phyloP scores from a whole-genome alignment of 2,329 filamentous ascomycete genomes.

The Colletotrichum lini region DNA sequence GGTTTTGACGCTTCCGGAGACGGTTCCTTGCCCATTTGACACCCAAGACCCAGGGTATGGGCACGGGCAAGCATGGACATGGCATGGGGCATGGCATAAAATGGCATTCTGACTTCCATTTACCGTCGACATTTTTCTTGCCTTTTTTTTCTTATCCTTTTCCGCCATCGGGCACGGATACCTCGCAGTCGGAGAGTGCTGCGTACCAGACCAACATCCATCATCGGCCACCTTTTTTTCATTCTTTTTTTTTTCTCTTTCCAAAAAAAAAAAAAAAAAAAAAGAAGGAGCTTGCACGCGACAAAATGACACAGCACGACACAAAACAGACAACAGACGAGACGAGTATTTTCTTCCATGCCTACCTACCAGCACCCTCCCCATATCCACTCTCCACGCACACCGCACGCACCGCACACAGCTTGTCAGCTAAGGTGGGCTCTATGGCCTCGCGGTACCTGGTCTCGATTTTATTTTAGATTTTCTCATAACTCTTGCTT shows the following conservation, averaged over 20 bases:
- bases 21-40: constrained; percentile 19
- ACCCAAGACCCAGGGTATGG: constrained; percentile 24
- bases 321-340: constrained; percentile 13
- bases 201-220: background rate
- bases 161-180: background rate
- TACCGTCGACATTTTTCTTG: background rate
- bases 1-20: constrained; percentile 15
- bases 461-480: background rate
- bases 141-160: too few species aligned
- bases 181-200: background rate
- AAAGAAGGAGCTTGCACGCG: constrained; percentile 23
- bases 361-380: background rate
- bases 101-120: constrained; percentile 30
- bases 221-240: too few species aligned
- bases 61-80: constrained; percentile 18
- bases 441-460: constrained; percentile 5
- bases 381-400: constrained; percentile 18
- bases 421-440: background rate
- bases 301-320: constrained; percentile 24
- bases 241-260: too few species aligned
- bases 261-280: background rate
- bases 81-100: constrained; percentile 14
- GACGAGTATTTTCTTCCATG: constrained; percentile 7
- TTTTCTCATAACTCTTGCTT: too few species aligned
- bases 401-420: constrained; percentile 5